A percentile compares a stretch with the other conserved stretches of the same genome.
Evolutionary conservation across 495 filamentous ascomycete genomes (phyloP).

Genomic region (Penicillium crystallinum): DNA sequence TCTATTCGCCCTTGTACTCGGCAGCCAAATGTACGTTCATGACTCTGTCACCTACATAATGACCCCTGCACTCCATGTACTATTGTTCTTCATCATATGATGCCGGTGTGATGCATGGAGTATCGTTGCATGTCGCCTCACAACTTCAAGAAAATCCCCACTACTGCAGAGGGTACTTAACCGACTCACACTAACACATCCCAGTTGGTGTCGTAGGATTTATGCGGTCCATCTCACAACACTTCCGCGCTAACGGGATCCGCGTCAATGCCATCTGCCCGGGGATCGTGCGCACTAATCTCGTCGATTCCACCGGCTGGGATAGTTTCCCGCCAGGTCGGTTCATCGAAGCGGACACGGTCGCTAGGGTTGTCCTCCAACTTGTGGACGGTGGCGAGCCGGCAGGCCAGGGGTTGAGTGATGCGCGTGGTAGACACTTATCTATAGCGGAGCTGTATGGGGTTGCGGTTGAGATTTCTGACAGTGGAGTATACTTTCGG

Average conservation of each 20-base stretch:
- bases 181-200: neutral
- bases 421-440: slow-evolving; percentile 4
- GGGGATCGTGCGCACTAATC: slow-evolving; percentile 16
- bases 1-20: slow-evolving; percentile 16
- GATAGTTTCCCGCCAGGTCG: slow-evolving; percentile 9
- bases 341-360: slow-evolving; percentile 8
- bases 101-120: neutral
- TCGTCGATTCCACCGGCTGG: slow-evolving; percentile 14
- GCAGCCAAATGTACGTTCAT: slow-evolving; percentile 14
- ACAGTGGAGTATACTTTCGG: slow-evolving; percentile 14
- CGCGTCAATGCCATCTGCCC: slow-evolving; percentile 22
- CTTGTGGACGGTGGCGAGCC: slow-evolving; percentile 13
- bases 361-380: slow-evolving; percentile 10
- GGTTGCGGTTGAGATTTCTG: slow-evolving; percentile 19
- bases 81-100: neutral
- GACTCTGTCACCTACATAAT: neutral
- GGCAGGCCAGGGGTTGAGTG: slow-evolving; percentile 13
- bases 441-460: slow-evolving; percentile 10
- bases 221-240: slow-evolving; percentile 16
- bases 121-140: too few species aligned
- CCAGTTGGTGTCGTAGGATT: slow-evolving; percentile 19
- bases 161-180: neutral
- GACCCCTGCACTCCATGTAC: neutral
- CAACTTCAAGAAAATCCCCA: too few species aligned
- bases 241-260: slow-evolving; percentile 9